Evolutionary conservation across 1,139 yeast species (phyloP).

Genomic region (Suhomyces maxii): DNA sequence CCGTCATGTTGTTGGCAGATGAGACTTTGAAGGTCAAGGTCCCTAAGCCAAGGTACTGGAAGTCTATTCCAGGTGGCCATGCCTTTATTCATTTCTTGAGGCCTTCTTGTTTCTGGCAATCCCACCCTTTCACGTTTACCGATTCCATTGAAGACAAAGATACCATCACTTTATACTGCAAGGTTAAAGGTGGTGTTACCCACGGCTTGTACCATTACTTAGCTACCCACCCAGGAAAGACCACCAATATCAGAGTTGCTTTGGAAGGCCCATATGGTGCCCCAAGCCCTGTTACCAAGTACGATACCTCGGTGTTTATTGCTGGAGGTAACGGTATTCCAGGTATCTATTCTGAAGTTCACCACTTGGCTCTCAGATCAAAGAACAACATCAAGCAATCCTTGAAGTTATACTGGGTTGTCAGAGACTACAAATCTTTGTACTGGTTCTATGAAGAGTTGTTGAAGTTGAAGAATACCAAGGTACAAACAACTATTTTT

Average conservation of each 20-base stretch:
- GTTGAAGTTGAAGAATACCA: slow-evolving; percentile 27
- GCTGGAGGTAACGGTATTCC: slow-evolving; percentile 55
- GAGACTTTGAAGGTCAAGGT: slow-evolving; percentile 43
- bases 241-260: slow-evolving; percentile 32
- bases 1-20: slow-evolving; percentile 32
- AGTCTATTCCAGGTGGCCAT: slow-evolving; percentile 50
- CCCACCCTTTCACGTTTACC: slow-evolving; percentile 41
- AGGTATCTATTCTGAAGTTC: slow-evolving; percentile 43
- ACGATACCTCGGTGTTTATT: slow-evolving; percentile 37
- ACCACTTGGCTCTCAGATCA: slow-evolving; percentile 20
- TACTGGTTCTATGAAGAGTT: slow-evolving; percentile 57
- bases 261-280: slow-evolving; percentile 53
- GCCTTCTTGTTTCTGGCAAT: slow-evolving; percentile 36
- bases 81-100: slow-evolving; percentile 49
- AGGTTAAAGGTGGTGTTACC: slow-evolving; percentile 42
- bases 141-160: slow-evolving; percentile 15
- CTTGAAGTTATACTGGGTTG: slow-evolving; percentile 52
- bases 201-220: slow-evolving; percentile 27
- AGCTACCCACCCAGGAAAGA: slow-evolving; percentile 23
- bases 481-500: slow-evolving; percentile 38
- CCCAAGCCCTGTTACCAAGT: slow-evolving; percentile 32
- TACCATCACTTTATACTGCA: slow-evolving; percentile 32
- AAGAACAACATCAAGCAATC: slow-evolving; percentile 17
- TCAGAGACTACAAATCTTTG: slow-evolving; percentile 44
- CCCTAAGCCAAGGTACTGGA: slow-evolving; percentile 45